Evolutionary conservation across 192 early-diverging fungal species (phyloP).

Genomic region (Coemansia sp.): DNA sequence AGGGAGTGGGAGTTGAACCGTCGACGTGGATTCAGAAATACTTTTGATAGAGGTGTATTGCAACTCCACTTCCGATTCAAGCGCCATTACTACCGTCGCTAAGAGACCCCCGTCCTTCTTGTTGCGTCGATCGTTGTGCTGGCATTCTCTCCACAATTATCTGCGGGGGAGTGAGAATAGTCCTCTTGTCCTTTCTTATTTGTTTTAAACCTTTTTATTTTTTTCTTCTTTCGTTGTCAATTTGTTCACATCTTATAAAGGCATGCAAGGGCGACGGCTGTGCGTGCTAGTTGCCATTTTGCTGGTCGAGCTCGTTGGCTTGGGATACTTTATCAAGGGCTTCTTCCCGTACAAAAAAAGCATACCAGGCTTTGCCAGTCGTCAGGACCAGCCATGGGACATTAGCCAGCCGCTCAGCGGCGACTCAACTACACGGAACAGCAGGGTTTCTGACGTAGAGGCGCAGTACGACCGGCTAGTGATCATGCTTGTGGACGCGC

Average conservation of each 20-base stretch:
- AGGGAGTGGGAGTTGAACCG: slow-evolving; percentile 96
- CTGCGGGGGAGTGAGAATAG: neutral
- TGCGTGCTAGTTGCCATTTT: slow-evolving; percentile 23
- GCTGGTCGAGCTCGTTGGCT: slow-evolving; percentile 62
- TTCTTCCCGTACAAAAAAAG: slow-evolving; percentile 81
- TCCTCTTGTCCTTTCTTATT: neutral
- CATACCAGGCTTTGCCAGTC: slow-evolving; percentile 64
- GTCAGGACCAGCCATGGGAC: slow-evolving; percentile 31
- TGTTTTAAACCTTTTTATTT: neutral
- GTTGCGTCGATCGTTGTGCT: neutral
- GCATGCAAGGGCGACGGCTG: slow-evolving; percentile 27
- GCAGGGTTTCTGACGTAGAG: neutral
- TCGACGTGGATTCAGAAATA: slow-evolving; percentile 80
- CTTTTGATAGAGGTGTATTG: slow-evolving; percentile 80
- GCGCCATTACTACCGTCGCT: slow-evolving; percentile 77
- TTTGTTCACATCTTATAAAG: neutral
- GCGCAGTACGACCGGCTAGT: slow-evolving; percentile 60
- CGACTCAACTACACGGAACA: neutral
- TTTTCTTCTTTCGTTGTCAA: neutral
- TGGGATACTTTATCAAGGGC: slow-evolving; percentile 69
- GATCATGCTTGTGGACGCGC: slow-evolving; percentile 78
- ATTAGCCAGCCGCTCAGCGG: slow-evolving; percentile 10
- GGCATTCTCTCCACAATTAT: neutral
- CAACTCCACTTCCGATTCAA: slow-evolving; percentile 86
- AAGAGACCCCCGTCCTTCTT: neutral